Evolutionary conservation across 2,329 filamentous ascomycete genomes (phyloP), one percentile per base, ranked within the genome.

Genomic region (Xylariomycetidae sp.): DNA sequence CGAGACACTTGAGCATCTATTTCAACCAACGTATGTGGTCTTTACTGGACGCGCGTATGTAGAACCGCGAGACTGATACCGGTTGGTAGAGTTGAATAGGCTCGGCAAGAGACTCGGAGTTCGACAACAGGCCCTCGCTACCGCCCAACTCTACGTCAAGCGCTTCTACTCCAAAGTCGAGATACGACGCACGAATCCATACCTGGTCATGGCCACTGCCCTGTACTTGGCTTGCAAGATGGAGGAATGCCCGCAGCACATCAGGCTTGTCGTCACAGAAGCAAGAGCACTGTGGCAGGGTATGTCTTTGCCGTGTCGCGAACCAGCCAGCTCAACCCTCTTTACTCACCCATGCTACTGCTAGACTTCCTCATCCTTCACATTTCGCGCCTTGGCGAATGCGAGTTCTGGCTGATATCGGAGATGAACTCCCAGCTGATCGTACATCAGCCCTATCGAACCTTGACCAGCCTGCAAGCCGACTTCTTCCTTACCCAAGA

Each of bases 141-240:
- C 92, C 0, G 90, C 92, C 13, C 89, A 96, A 55, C 74, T 95
- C 46, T 98, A 96, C 63, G 74, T 96, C 49, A 90, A 93, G 53
- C 79, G 92, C 39, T 96, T 95, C 68, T 96, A 95, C 60, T 79
- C 79, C 28, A 86, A 84, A 49, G 84, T 95, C 49, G 88, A 95
- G 53, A 88, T 96, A 44, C 82, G 90, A 37, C 79, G 82, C 43
- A 95, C 89, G 29, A 98, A 96, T 50, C 88, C 90, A 4, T 95
- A 94, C 55, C 78, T 96, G 22, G 79, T 96, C 38, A 74, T 95
- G 44, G 82, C 88, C n/a, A 96, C 92, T 2, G 85, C 90, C 5
- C 74, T 96, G 40, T 98, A 98, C 58, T 70, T 98, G 22, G 89
- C 92, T 14, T 95, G 88, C 66, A 98, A 98, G 64, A 95, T 94